These are phyloP conservation scores for Castanospermum australe DNA, from an alignment of 306 rosid genomes.

Conservation along the genomic window DNA sequence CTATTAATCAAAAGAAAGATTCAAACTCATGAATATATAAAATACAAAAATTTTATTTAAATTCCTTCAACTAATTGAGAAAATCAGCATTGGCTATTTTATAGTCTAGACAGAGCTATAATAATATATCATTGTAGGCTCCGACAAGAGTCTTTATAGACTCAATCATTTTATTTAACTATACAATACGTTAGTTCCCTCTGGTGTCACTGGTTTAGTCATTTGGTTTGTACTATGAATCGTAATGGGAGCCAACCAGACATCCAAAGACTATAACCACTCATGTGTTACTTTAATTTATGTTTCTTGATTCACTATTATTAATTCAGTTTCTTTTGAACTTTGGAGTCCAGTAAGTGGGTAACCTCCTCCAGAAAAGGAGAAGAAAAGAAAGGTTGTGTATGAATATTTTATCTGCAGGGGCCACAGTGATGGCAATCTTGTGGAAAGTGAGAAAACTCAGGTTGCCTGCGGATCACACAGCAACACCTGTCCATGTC, in stretches of 20 bases:
- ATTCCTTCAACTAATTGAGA: too few species aligned
- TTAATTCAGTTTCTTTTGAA: background rate
- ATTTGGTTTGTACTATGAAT: conserved; percentile 35
- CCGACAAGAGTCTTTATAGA: background rate
- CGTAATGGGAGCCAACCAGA: conserved; percentile 33
- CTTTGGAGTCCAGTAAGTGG: conserved; percentile 1
- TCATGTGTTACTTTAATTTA: background rate
- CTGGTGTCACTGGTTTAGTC: background rate
- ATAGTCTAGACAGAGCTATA: background rate
- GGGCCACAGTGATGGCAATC: background rate
- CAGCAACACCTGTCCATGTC: conserved; percentile 50
- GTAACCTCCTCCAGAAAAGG: background rate
- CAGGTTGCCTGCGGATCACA: conserved; percentile 35
- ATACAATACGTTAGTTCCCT: background rate
- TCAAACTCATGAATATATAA: too few species aligned
- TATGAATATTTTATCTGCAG: background rate
- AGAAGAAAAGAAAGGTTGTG: background rate
- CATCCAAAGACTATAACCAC: conserved; percentile 2
- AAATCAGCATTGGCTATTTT: too few species aligned
- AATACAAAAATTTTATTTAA: too few species aligned
- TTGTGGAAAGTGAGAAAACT: background rate
- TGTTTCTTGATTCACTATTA: background rate
- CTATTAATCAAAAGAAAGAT: too few species aligned
- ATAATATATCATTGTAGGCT: background rate
- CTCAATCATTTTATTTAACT: background rate